phyloP scores from a whole-genome alignment of 2,329 filamentous ascomycete species.

The Fusarium oxysporum region DNA sequence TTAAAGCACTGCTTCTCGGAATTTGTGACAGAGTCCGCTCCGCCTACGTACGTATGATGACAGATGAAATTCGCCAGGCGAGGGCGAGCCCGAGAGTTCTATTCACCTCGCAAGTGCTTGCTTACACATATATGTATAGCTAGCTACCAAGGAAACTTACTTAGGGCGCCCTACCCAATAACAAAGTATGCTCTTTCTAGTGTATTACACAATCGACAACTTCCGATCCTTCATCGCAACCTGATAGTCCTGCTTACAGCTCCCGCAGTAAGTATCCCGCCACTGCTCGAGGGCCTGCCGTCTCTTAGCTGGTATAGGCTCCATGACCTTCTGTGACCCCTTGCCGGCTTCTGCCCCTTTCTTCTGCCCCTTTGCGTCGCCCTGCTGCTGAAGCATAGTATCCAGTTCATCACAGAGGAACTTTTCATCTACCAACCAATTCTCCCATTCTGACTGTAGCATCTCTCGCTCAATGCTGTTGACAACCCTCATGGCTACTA shows the following conservation, averaged over 20 bases:
- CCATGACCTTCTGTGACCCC: constrained; percentile 49
- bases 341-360: constrained; percentile 31
- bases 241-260: constrained; percentile 61
- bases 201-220: constrained; percentile 34
- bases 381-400: constrained; percentile 54
- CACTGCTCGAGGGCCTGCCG: constrained; percentile 58
- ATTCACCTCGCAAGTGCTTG: constrained; percentile 13
- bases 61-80: constrained; percentile 10
- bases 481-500: constrained; percentile 90
- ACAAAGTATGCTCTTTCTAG: neutral
- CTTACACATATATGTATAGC: neutral
- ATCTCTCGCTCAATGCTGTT: constrained; percentile 91
- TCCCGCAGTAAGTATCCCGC: constrained; percentile 67
- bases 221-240: constrained; percentile 48
- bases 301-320: constrained; percentile 46
- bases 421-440: constrained; percentile 87
- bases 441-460: constrained; percentile 89
- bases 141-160: neutral
- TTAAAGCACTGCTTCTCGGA: neutral
- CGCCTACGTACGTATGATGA: neutral
- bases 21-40: neutral
- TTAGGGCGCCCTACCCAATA: neutral
- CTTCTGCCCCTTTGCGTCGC: constrained; percentile 26
- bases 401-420: constrained; percentile 75
- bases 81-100: constrained; percentile 7